A percentile compares a stretch with the other conserved stretches of the same genome.
Evolutionary conservation across 805 yeast species (phyloP).

Genomic region (Spathaspora passalidarum): DNA sequence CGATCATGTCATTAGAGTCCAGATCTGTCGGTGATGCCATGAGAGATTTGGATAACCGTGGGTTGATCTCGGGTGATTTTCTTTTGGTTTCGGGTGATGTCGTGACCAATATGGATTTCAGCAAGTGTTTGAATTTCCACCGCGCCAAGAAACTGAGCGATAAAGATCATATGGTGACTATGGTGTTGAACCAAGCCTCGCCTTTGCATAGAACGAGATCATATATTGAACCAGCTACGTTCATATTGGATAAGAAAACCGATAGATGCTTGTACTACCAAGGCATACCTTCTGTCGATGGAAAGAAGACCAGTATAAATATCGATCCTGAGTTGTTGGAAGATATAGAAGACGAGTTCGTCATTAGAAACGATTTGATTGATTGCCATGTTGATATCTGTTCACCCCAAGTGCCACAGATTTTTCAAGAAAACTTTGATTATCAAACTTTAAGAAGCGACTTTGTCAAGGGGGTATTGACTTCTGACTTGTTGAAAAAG

Average conservation of each 20-base stretch:
- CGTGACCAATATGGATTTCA: conserved; percentile 85
- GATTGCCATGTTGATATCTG: conserved; percentile 97
- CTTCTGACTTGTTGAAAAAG: conserved; percentile 86
- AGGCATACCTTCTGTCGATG: conserved; percentile 57
- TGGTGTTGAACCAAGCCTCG: conserved; percentile 84
- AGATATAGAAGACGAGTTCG: conserved; percentile 66
- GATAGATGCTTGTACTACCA: conserved; percentile 83
- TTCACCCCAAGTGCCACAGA: conserved; percentile 89
- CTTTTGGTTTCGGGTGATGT: conserved; percentile 91
- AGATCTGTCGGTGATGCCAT: conserved; percentile 95
- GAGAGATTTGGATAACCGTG: conserved; percentile 92
- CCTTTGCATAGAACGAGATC: conserved; percentile 85
- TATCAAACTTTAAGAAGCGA: conserved; percentile 84
- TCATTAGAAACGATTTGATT: conserved; percentile 84
- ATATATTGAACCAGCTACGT: conserved; percentile 77
- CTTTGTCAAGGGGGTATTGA: conserved; percentile 85
- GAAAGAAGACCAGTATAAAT: conserved; percentile 40
- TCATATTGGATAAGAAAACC: conserved; percentile 71
- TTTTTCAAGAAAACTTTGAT: conserved; percentile 95
- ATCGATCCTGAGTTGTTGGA: conserved; percentile 84
- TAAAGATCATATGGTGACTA: conserved; percentile 89
- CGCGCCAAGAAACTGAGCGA: conserved; percentile 67
- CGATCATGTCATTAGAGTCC: conserved; percentile 81
- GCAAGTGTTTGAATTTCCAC: conserved; percentile 70
- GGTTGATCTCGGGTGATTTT: conserved; percentile 86